These are phyloP conservation scores for Beauveria medogensis DNA, from an alignment of 2,329 filamentous ascomycete genomes.

Conservation along the genomic window DNA sequence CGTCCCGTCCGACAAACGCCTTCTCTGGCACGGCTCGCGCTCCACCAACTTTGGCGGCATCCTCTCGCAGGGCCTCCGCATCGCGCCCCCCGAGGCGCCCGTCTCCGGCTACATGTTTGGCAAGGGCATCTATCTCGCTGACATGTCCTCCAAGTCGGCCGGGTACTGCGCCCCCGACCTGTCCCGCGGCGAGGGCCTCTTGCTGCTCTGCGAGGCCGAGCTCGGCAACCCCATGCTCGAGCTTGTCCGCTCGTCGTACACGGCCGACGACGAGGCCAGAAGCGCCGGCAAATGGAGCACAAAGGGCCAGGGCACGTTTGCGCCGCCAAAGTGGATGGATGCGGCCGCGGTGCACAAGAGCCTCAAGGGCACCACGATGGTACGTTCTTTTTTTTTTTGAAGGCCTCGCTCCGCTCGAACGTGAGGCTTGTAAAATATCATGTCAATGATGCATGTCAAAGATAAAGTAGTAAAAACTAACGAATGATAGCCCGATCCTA, in stretches of 20 bases:
- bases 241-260: conserved; percentile 48
- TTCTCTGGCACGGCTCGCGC: conserved; percentile 83
- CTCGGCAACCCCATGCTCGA: conserved; percentile 68
- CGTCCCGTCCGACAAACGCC: conserved; percentile 56
- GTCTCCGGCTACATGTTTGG: conserved; percentile 80
- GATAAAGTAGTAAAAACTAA: neutral
- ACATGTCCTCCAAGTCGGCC: conserved; percentile 77
- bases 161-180: conserved; percentile 59
- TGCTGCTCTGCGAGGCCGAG: conserved; percentile 74
- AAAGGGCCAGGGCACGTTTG: conserved; percentile 57
- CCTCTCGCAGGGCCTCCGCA: conserved; percentile 78
- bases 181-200: conserved; percentile 62
- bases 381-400: conserved; percentile 28
- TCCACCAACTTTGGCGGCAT: conserved; percentile 83
- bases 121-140: conserved; percentile 82
- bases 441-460: neutral
- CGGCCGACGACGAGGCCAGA: conserved; percentile 57
- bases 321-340: conserved; percentile 68
- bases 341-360: conserved; percentile 54
- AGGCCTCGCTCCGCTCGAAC: neutral
- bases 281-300: conserved; percentile 56
- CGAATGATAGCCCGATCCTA: conserved; percentile 39
- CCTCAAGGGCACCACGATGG: conserved; percentile 63
- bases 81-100: conserved; percentile 77
- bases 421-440: neutral